These are phyloP conservation scores for Sedum album DNA, from an alignment of 164 flowering plant genomes.

Conservation along the genomic window DNA sequence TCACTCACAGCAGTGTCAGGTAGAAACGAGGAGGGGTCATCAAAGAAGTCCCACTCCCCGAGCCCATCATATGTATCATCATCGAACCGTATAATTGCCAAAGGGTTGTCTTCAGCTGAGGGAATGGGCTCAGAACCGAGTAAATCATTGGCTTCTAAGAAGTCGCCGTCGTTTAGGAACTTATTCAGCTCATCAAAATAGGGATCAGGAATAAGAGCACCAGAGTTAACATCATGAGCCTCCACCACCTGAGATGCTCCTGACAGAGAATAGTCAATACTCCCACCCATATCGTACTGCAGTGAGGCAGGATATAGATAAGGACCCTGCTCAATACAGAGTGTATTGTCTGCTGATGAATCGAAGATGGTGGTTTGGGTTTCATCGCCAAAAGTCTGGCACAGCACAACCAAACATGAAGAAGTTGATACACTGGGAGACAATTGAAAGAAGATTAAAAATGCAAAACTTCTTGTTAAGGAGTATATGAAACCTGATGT, in stretches of 20 bases:
- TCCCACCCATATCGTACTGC: conserved; percentile 17
- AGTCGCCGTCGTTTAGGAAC: conserved; percentile 35
- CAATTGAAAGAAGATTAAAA: background rate
- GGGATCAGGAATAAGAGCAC: conserved; percentile 27
- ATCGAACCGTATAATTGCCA: conserved; percentile 17
- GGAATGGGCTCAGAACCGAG: conserved; percentile 28
- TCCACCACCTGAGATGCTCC: conserved; percentile 23
- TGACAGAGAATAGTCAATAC: conserved; percentile 24
- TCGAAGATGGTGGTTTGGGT: conserved; percentile 24
- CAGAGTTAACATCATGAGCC: conserved; percentile 19
- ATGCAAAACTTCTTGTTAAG: background rate
- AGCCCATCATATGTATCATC: conserved; percentile 30
- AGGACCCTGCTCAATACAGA: conserved; percentile 16
- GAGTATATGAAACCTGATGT: conserved; percentile 24
- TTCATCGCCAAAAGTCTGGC: conserved; percentile 32
- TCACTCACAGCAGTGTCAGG: conserved; percentile 27
- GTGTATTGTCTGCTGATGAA: conserved; percentile 17
- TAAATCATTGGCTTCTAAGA: conserved; percentile 77
- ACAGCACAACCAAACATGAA: conserved; percentile 4
- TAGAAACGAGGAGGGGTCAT: conserved; percentile 51
- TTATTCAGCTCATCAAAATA: conserved; percentile 12
- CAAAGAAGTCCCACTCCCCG: conserved; percentile 39
- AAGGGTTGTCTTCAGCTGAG: conserved; percentile 9
- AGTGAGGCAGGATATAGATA: conserved; percentile 8
- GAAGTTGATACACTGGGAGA: background rate